These are phyloP conservation scores for Entophlyctis luteolus DNA, from an alignment of 192 early-diverging fungal genomes.

Conservation along the genomic window DNA sequence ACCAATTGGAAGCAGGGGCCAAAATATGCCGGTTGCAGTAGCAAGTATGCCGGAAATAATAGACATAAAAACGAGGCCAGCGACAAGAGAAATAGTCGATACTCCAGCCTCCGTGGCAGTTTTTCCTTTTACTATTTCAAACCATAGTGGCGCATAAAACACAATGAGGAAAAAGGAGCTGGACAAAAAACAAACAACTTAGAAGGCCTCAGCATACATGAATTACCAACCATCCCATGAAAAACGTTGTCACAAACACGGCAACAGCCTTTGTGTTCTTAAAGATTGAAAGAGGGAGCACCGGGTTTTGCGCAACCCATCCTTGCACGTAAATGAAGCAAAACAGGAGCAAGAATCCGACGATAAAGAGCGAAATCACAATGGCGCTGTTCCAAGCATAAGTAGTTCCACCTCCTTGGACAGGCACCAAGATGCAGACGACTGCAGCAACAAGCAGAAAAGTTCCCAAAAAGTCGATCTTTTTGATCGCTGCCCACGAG, in stretches of 20 bases:
- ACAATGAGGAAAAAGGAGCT: conserved; percentile 29
- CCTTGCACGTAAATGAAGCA: conserved; percentile 61
- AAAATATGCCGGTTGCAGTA: conserved; percentile 14
- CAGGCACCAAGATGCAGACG: conserved; percentile 52
- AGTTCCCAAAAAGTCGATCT: conserved; percentile 61
- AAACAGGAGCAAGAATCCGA: conserved; percentile 51
- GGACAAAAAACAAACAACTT: too few species aligned
- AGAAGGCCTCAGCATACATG: conserved; percentile 46
- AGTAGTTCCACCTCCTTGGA: conserved; percentile 65
- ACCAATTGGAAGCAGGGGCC: conserved; percentile 20
- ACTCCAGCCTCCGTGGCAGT: conserved; percentile 67
- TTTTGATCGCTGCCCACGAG: conserved; percentile 40
- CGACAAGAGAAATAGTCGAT: conserved; percentile 64
- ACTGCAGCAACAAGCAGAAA: conserved; percentile 43
- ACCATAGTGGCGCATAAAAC: conserved; percentile 51
- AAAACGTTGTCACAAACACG: conserved; percentile 17
- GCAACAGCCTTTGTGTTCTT: conserved; percentile 32
- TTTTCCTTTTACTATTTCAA: conserved; percentile 70
- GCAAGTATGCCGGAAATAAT: conserved; percentile 38
- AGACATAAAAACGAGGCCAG: conserved; percentile 64
- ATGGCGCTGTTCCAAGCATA: conserved; percentile 55
- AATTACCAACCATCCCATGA: conserved; percentile 60
- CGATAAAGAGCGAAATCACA: conserved; percentile 62
- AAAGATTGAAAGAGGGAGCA: conserved; percentile 60
- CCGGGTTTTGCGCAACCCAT: conserved; percentile 54